Base-by-base conservation (phyloP, 345 rosid genomes). In the Carallia pectinifolia region DNA sequence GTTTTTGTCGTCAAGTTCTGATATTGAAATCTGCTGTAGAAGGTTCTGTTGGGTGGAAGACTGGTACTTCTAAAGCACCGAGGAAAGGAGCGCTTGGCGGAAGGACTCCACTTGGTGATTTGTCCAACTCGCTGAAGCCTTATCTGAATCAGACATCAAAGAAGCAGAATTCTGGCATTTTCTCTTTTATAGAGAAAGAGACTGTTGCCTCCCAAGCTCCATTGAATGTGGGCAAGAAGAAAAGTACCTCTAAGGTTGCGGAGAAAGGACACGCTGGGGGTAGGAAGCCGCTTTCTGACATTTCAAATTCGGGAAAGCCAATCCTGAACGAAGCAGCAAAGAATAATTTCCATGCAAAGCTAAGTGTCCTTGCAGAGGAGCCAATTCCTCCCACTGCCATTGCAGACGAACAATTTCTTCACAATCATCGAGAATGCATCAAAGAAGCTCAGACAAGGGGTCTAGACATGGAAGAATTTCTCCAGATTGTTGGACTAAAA, bases 31-130 rank as follows among this genome's bases (percentile, higher is more conserved):
- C 18, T 62, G 5, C 36, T 47, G 60, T 71, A 74, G 79, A 81
- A 39, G 66, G 62, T 65, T 74, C 87, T 64, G 62, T 66, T 67
- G 77, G 72, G 48, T 72, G 79, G 56, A 81, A 84, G 44, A 69
- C 65, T 33, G 78, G 73, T 27, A 73, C 62, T 62, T 62, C 76
- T 23, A 81, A 80, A 65, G 74, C 53, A 5, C 76, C 67, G 19
- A 83, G 67, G 76, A 79, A 76, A 60, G 83, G 80, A 58, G 80
- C 70, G 64, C 55, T 75, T 29, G 81, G 80, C 15, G 85, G 85
- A 68, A 81, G 93, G 80, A 88, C 76, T 61, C 89, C 90, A 1
- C 93, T 88, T 17, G 84, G 93, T 55, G 90, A 88, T 63, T 64
- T 88, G 73, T 86, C 90, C 16, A 88, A 88, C 65, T 81, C 89